Evolutionary conservation across 371 early-diverging fungal genomes (phyloP).

Genomic region (Syncephalis fuscata): DNA sequence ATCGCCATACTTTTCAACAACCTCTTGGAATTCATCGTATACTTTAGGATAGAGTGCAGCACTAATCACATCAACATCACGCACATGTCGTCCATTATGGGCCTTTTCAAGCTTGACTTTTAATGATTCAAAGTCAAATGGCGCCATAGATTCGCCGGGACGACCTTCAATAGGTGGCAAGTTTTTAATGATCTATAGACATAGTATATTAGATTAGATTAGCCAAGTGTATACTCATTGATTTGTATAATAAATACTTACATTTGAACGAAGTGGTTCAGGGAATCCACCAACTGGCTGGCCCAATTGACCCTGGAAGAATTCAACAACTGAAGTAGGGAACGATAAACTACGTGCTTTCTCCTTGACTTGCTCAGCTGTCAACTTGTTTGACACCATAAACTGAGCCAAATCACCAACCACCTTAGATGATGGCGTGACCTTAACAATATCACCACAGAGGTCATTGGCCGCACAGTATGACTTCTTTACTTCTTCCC

Average conservation of each 20-base stretch:
- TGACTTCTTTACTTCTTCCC: conserved; percentile 85
- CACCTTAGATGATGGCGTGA: conserved; percentile 94
- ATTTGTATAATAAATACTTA: no score
- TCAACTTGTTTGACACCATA: conserved; percentile 78
- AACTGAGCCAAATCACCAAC: conserved; percentile 95
- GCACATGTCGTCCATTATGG: conserved; percentile 44
- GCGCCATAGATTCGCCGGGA: conserved; percentile 66
- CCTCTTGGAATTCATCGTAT: conserved; percentile 72
- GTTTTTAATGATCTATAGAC: conserved; percentile 46
- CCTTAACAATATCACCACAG: conserved; percentile 92
- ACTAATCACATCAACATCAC: conserved; percentile 70
- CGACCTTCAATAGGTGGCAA: conserved; percentile 62
- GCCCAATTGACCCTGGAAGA: conserved; percentile 89
- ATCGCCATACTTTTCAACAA: conserved; percentile 62
- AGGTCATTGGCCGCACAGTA: conserved; percentile 82
- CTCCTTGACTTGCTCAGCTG: conserved; percentile 53
- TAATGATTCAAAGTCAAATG: conserved; percentile 58
- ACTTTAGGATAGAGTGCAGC: conserved; percentile 89
- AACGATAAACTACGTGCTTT: conserved; percentile 64
- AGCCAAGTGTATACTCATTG: no score
- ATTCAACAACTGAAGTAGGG: conserved; percentile 87
- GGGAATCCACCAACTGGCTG: conserved; percentile 91
- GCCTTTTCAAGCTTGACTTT: conserved; percentile 52
- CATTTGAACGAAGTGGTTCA: conserved; percentile 61
- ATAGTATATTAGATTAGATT: no score